A percentile compares a stretch with the other conserved stretches of the same genome.
Evolutionary conservation across 2,329 filamentous ascomycete genomes (phyloP).

Genomic region (Lecanicillium sp.): DNA sequence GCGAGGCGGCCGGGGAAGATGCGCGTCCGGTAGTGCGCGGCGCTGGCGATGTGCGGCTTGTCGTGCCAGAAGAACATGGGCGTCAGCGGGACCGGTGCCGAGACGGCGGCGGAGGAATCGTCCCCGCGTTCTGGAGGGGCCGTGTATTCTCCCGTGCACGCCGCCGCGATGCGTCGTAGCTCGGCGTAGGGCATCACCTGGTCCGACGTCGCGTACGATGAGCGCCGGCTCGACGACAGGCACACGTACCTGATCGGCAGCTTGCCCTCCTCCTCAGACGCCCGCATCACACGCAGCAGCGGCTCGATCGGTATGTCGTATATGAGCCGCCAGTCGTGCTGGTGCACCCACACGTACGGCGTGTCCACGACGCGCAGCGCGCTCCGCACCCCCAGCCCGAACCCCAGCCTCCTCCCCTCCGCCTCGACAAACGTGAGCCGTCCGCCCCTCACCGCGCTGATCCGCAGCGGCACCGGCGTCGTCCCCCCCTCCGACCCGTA

Average conservation of each 20-base stretch:
- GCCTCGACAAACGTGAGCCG: slow-evolving; percentile 45
- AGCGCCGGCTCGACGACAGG: slow-evolving; percentile 45
- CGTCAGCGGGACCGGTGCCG: slow-evolving; percentile 37
- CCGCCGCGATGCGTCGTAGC: slow-evolving; percentile 35
- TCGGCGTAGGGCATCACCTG: slow-evolving; percentile 38
- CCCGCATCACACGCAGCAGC: slow-evolving; percentile 41
- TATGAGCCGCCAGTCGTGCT: slow-evolving; percentile 50
- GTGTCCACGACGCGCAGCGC: slow-evolving; percentile 41
- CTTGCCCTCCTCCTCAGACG: slow-evolving; percentile 23
- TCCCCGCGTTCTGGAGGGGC: too few species aligned
- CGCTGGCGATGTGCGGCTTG: slow-evolving; percentile 47
- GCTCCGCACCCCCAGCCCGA: slow-evolving; percentile 47
- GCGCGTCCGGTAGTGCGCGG: slow-evolving; percentile 41
- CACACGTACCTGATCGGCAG: slow-evolving; percentile 47
- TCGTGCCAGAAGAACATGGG: slow-evolving; percentile 56
- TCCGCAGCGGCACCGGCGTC: slow-evolving; percentile 33
- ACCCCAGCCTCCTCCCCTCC: slow-evolving; percentile 40
- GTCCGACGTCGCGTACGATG: slow-evolving; percentile 42
- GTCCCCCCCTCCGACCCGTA: slow-evolving; percentile 35
- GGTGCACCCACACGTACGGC: slow-evolving; percentile 51
- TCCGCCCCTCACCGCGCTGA: slow-evolving; percentile 28
- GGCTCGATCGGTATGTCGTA: slow-evolving; percentile 37
- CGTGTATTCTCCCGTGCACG: slow-evolving; percentile 36
- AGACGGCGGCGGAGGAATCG: neutral
- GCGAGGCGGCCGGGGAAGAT: slow-evolving; percentile 46